A percentile compares a stretch with the other conserved stretches of the same genome.
phyloP scores from a whole-genome alignment of 2,329 filamentous ascomycete species.

The Biscogniauxia sp. region DNA sequence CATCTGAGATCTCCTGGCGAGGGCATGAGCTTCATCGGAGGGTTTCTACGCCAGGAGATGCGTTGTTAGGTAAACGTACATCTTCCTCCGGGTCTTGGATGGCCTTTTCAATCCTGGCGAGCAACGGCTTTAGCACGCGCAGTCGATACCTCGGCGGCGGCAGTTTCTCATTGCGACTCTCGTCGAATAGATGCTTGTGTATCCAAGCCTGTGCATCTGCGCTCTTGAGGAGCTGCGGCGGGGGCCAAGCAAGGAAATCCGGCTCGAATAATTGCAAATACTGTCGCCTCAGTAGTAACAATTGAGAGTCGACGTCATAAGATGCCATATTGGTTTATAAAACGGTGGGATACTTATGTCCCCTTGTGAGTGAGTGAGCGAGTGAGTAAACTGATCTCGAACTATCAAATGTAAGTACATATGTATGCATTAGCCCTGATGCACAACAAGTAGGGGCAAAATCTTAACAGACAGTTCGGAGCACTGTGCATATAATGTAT shows the following conservation, averaged over 20 bases:
- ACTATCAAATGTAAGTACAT: not conserved
- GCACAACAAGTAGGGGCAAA: too few species aligned
- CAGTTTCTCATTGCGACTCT: slow-evolving; percentile 40
- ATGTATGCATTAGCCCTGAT: too few species aligned
- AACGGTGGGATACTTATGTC: not conserved
- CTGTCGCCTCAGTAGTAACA: slow-evolving; percentile 29
- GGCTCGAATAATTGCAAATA: slow-evolving; percentile 33
- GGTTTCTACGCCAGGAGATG: slow-evolving; percentile 11
- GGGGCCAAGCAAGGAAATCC: slow-evolving; percentile 33
- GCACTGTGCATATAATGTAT: too few species aligned
- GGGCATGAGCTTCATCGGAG: slow-evolving; percentile 2
- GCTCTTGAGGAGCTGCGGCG: slow-evolving; percentile 23
- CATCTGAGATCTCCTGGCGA: slow-evolving; percentile 59
- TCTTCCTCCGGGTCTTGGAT: slow-evolving; percentile 63
- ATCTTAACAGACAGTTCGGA: too few species aligned
- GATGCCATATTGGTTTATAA: not conserved
- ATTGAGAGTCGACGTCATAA: slow-evolving; percentile 24
- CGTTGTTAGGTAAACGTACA: slow-evolving; percentile 25
- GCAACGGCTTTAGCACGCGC: slow-evolving; percentile 57
- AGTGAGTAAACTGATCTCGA: not conserved
- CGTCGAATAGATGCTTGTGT: slow-evolving; percentile 57
- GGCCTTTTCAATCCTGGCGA: slow-evolving; percentile 55
- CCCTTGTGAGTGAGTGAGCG: not conserved
- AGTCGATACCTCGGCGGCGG: slow-evolving; percentile 60
- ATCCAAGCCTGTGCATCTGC: slow-evolving; percentile 37